phyloP scores from a whole-genome alignment of 2,329 filamentous ascomycete genomes.

The Pseudogymnoascus sp. region DNA sequence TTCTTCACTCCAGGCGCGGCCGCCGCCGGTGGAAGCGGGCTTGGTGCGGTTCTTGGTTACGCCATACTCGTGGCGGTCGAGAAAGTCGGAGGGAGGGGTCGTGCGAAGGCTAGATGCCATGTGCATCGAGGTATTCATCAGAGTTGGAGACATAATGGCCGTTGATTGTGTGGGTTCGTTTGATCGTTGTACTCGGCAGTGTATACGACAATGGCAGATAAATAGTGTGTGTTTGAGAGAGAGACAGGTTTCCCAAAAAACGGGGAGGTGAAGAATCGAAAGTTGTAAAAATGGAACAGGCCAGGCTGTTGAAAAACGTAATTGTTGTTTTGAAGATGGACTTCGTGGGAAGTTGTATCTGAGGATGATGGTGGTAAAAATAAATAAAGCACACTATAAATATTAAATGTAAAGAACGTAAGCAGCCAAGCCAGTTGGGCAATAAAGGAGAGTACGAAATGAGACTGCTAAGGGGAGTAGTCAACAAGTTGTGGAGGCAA shows the following conservation, averaged over 20 bases:
- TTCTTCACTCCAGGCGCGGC: slow-evolving; percentile 77
- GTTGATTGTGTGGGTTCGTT: slow-evolving; percentile 15
- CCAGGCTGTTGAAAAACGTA: slow-evolving; percentile 39
- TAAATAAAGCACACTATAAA: slow-evolving; percentile 20
- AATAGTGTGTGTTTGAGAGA: slow-evolving; percentile 17
- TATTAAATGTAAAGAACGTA: slow-evolving; percentile 40
- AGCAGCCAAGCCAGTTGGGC: slow-evolving; percentile 46
- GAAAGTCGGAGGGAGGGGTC: slow-evolving; percentile 39
- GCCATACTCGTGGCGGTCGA: slow-evolving; percentile 51
- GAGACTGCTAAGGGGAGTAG: slow-evolving; percentile 28
- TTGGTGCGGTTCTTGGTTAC: slow-evolving; percentile 56
- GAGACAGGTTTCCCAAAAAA: slow-evolving; percentile 13
- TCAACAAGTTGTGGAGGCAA: slow-evolving; percentile 28
- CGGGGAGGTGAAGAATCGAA: slow-evolving; percentile 25
- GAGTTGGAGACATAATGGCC: slow-evolving; percentile 26
- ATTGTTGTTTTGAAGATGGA: slow-evolving; percentile 20
- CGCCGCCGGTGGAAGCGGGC: slow-evolving; percentile 61
- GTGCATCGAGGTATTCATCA: slow-evolving; percentile 28
- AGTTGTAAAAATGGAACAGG: slow-evolving; percentile 25
- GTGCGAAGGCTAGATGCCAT: slow-evolving; percentile 20
- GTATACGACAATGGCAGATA: slow-evolving; percentile 13
- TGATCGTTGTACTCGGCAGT: slow-evolving; percentile 19
- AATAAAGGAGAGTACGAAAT: slow-evolving; percentile 36
- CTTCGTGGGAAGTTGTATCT: slow-evolving; percentile 15
- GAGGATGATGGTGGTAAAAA: slow-evolving; percentile 25